Conservation (phyloP, 305 asterid genomes). For the Fraxinus platypoda region DNA sequence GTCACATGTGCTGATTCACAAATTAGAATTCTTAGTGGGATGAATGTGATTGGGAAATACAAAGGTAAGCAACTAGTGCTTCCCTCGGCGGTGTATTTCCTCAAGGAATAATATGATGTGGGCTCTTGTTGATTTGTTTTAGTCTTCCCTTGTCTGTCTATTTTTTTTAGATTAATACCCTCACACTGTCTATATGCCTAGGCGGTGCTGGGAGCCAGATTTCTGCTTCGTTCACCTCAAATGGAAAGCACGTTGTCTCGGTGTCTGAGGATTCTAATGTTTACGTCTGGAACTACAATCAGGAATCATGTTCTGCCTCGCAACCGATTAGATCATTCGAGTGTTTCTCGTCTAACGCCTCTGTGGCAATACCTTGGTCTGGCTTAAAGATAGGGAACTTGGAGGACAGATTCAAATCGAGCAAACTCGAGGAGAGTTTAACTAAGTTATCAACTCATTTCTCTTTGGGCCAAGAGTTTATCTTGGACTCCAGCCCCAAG, state of each 20-base stretch:
- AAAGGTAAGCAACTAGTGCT: slow-evolving; percentile 47
- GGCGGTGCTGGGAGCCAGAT: slow-evolving; percentile 41
- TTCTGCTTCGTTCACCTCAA: slow-evolving; percentile 46
- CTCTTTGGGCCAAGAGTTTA: slow-evolving; percentile 58
- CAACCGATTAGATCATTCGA: slow-evolving; percentile 55
- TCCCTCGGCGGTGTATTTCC: not conserved
- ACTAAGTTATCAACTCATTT: slow-evolving; percentile 40
- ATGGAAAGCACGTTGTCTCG: slow-evolving; percentile 52
- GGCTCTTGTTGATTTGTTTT: not conserved
- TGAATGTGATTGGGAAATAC: slow-evolving; percentile 60
- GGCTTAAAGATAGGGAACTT: slow-evolving; percentile 41
- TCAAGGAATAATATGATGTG: not conserved
- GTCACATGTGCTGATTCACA: slow-evolving; percentile 85
- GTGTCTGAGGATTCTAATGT: slow-evolving; percentile 53
- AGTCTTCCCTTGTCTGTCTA: not conserved
- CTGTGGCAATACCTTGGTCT: slow-evolving; percentile 82
- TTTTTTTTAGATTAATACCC: not conserved
- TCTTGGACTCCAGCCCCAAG: slow-evolving; percentile 52
- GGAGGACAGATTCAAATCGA: slow-evolving; percentile 23
- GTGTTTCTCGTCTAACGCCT: slow-evolving; percentile 62
- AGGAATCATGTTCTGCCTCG: slow-evolving; percentile 27
- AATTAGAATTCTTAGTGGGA: slow-evolving; percentile 60
- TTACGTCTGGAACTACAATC: slow-evolving; percentile 55
- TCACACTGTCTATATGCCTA: slow-evolving; percentile 28
- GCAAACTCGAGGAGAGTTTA: slow-evolving; percentile 22